Evolutionary conservation across 345 rosid species (phyloP).

Genomic region (Eucalyptus erythrocorys): DNA sequence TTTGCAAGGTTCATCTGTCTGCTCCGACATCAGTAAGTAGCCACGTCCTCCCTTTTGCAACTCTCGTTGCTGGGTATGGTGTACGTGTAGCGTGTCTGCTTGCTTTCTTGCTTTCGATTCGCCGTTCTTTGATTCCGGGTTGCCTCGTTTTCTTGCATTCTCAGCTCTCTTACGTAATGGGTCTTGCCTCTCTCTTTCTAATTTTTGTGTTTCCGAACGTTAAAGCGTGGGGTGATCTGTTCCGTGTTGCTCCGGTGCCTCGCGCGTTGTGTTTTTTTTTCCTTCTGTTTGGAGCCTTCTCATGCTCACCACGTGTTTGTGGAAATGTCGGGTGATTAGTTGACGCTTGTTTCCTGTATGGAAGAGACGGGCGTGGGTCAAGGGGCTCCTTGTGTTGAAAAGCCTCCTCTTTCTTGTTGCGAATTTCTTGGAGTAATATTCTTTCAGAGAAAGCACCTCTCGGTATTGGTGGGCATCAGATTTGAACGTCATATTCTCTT

Average conservation of each 20-base stretch:
- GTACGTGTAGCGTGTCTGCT: rapidly evolving
- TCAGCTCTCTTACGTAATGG: neutral
- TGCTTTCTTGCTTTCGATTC: neutral
- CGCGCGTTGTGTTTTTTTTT: neutral
- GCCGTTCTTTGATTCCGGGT: neutral
- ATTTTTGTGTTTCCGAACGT: neutral
- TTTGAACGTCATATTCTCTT: neutral
- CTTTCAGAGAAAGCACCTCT: neutral
- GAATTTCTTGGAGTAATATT: neutral
- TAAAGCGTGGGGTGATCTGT: neutral
- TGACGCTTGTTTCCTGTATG: neutral
- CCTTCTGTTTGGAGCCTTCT: neutral
- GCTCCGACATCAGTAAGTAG: neutral
- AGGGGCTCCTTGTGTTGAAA: neutral
- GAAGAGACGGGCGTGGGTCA: neutral
- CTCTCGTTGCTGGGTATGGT: neutral
- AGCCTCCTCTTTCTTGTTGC: neutral
- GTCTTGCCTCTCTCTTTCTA: neutral
- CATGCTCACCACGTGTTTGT: neutral
- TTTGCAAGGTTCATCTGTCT: neutral
- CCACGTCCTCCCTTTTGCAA: neutral
- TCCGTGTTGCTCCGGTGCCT: neutral
- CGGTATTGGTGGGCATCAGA: rapidly evolving
- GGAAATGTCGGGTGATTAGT: neutral
- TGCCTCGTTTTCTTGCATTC: neutral